A percentile compares a stretch with the other conserved stretches of the same genome.
Evolutionary conservation across 192 early-diverging fungal species (phyloP).

Genomic region (Gaertneriomyces sp.): DNA sequence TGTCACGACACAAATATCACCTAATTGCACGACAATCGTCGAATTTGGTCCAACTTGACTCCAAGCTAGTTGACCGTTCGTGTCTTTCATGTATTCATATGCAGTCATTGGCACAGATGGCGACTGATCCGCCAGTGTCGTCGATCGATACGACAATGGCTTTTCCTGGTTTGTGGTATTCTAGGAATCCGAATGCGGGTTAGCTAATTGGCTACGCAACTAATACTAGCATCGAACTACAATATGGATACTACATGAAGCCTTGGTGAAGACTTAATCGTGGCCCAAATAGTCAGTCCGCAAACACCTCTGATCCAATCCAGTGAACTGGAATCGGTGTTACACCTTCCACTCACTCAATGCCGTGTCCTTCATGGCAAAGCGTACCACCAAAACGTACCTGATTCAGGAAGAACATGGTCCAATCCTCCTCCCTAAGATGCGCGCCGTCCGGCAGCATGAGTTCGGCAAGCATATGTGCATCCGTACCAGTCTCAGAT

Average conservation of each 20-base stretch:
- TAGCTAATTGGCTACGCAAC: no score
- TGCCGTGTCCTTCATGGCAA: background rate
- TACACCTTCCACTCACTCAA: background rate
- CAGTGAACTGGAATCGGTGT: background rate
- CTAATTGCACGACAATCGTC: constrained; percentile 7
- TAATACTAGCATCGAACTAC: no score
- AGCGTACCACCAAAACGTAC: no score
- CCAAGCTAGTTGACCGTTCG: constrained; percentile 8
- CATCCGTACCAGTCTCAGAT: constrained; percentile 72
- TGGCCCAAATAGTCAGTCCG: no score
- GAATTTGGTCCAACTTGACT: constrained; percentile 9
- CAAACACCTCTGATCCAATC: no score
- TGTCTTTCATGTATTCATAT: background rate
- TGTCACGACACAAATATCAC: background rate
- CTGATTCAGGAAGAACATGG: constrained; percentile 83
- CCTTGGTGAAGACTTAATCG: no score
- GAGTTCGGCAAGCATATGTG: constrained; percentile 85
- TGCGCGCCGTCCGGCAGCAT: constrained; percentile 97
- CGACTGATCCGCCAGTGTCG: no score
- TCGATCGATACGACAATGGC: no score
- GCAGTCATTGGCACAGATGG: background rate
- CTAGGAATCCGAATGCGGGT: no score
- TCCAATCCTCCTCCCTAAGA: constrained; percentile 90
- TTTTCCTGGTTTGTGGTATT: no score
- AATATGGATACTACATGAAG: no score